A percentile compares a stretch with the other conserved stretches of the same genome.
These are phyloP conservation scores for Phaeophleospora eucalypticola DNA, from an alignment of 2,329 filamentous ascomycete genomes.

Conservation along the genomic window DNA sequence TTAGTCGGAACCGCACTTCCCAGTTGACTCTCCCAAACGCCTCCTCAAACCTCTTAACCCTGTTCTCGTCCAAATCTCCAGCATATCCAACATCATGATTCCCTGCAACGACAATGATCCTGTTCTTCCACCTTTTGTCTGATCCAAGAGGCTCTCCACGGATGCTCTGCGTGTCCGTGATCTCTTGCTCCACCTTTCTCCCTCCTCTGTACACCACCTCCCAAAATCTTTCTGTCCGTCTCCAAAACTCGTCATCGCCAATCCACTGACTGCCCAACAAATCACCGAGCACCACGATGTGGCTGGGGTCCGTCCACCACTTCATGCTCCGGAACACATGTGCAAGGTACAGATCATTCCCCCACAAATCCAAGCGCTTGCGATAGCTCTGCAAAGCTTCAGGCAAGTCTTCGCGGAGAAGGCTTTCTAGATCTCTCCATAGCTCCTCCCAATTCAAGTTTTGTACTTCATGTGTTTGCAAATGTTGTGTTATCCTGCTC, in stretches of 20 bases:
- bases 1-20: conserved; percentile 65
- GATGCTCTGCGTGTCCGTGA: conserved; percentile 30
- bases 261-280: conserved; percentile 96
- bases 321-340: conserved; percentile 82
- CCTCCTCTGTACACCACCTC: conserved; percentile 24
- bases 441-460: conserved; percentile 36
- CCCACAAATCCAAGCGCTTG: conserved; percentile 82
- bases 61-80: conserved; percentile 74
- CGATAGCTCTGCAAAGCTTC: conserved; percentile 62
- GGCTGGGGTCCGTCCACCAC: conserved; percentile 82
- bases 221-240: conserved; percentile 50
- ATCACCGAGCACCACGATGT: conserved; percentile 85
- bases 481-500: not conserved
- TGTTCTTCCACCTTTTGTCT: conserved; percentile 62
- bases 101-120: conserved; percentile 83
- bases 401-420: conserved; percentile 57
- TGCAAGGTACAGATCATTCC: conserved; percentile 91
- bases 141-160: conserved; percentile 37
- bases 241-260: conserved; percentile 73
- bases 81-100: conserved; percentile 98
- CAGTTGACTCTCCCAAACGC: conserved; percentile 88
- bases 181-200: conserved; percentile 26
- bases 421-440: conserved; percentile 11
- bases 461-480: no score
- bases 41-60: conserved; percentile 75